These are phyloP conservation scores for Naganishia antarctica DNA, from an alignment of 768 basidiomycete species.

Conservation along the genomic window DNA sequence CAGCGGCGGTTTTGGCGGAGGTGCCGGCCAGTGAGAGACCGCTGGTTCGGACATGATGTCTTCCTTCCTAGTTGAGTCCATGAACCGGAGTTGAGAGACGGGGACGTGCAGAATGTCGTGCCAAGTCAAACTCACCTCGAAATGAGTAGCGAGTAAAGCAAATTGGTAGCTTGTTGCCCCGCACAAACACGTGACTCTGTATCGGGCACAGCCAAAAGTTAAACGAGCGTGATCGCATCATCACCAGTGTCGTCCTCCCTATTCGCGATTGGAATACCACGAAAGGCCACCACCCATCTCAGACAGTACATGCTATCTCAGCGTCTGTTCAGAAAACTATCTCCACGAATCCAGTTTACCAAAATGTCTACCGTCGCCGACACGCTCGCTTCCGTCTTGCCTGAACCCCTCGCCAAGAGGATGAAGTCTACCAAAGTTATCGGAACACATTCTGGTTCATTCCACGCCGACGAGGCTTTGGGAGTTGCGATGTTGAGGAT, in stretches of 20 bases:
- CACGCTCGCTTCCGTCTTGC: constrained; percentile 20
- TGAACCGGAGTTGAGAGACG: neutral
- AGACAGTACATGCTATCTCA: constrained; percentile 7
- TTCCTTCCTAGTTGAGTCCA: neutral
- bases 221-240: neutral
- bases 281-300: neutral
- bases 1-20: neutral
- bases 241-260: neutral
- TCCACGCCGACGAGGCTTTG: constrained; percentile 95
- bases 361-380: constrained; percentile 17
- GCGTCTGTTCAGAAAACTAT: neutral
- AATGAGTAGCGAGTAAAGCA: no score
- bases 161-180: no score
- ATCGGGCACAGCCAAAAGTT: no score
- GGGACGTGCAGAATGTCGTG: no score
- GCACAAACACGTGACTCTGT: no score
- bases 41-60: neutral
- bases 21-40: neutral
- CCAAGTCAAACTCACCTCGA: no score
- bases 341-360: neutral
- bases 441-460: constrained; percentile 91
- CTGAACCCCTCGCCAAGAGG: constrained; percentile 37
- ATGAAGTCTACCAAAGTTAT: constrained; percentile 54
- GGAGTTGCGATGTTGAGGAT: constrained; percentile 82
- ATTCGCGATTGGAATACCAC: no score